Conservation (phyloP, 2,329 filamentous ascomycete genomes). For the Biscogniauxia sp. region DNA sequence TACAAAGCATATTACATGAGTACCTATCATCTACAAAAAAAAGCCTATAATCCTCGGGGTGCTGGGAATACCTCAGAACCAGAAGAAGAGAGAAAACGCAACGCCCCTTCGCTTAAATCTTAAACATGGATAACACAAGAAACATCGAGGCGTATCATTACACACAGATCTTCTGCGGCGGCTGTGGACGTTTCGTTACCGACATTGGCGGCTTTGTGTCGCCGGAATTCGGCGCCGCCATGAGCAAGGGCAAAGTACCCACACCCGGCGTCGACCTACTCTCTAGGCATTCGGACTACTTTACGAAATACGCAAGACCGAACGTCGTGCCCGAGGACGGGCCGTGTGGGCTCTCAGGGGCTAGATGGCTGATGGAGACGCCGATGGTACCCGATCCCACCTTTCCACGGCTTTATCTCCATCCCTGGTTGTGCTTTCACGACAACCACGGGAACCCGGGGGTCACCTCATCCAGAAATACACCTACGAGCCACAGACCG, state of each 20-base stretch:
- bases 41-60: neutral
- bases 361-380: neutral
- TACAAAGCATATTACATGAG: neutral
- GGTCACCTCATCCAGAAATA: neutral
- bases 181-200: slow-evolving; percentile 5
- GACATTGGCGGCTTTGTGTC: slow-evolving; percentile 5
- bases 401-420: slow-evolving; percentile 3
- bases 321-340: neutral
- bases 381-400: neutral
- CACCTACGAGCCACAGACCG: neutral
- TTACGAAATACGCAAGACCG: neutral
- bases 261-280: slow-evolving; percentile 2
- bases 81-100: slow-evolving; percentile 3
- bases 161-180: slow-evolving; percentile 7
- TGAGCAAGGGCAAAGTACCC: neutral
- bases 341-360: neutral
- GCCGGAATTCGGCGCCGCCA: neutral
- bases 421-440: slow-evolving; percentile 4
- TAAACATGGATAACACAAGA: neutral
- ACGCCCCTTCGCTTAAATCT: neutral
- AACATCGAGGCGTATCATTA: slow-evolving; percentile 1
- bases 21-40: neutral
- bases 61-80: neutral
- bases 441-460: neutral
- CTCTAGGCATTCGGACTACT: neutral